Evolutionary conservation across 225 moss, liverwort and hornwort genomes (phyloP), one percentile per base, ranked within the genome.

Genomic region (Lunularia cruciata): DNA sequence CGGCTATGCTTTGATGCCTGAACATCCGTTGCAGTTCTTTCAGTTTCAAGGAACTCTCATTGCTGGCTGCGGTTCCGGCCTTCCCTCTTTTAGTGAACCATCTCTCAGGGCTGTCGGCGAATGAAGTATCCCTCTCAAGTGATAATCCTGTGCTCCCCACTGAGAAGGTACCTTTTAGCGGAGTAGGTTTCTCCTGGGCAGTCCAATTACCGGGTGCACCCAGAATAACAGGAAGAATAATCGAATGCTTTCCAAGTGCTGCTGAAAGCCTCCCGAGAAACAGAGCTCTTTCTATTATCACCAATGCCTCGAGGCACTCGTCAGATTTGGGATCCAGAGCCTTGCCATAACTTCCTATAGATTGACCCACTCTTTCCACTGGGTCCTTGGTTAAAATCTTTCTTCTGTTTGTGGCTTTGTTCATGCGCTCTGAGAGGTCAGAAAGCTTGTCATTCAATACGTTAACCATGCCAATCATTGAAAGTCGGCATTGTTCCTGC

Each of bases 261-360:
- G 88, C 83, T 63, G 92, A 83, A 47, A 96, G 81, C 30, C 92
- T 87, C 5, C 95, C 95, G 42, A 96, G 69, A 71, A 92, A 96
- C 7, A 96, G 83, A 36, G 92, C 87, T 76, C 87, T 86, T 65
- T 89, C 92, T 57, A 92, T 84, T 45, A 88, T 78, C 14, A 15
- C 67, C 48, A 58, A 55, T 3, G 78, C 65, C 65, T 83, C 23
- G 49, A 82, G 55, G 61, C 63, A 69, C 16, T 79, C 73, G 43
- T 71, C 67, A 7, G 48, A 9, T n/a, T 57, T 71, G 4, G 23
- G 27, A 47, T 74, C 66, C 16, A 34, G 23, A 10, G 36, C 59
- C 49, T 72, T 69, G 67, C 67, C 60, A 28, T 72, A 61, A 40
- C 62, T 64, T 68, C 12, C 56, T 54, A 47, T 8, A 18, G 53